Percentiles rank a stretch among this genome's conserved stretches.
Conservation (phyloP, 495 filamentous ascomycete genomes). For the Hypoxylon fragiforme region DNA sequence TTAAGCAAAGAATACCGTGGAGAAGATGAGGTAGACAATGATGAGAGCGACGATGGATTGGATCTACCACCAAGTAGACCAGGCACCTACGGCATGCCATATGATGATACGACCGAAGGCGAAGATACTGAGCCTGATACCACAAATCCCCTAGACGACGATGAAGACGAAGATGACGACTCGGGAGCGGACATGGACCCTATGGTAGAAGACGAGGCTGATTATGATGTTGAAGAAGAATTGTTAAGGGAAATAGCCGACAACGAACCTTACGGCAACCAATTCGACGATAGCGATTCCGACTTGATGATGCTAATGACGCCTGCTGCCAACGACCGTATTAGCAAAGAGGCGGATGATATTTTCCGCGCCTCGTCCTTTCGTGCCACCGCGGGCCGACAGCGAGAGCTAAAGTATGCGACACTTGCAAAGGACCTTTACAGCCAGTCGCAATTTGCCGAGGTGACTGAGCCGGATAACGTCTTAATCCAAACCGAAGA, state of each 20-base stretch:
- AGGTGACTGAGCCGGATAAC: constrained; percentile 52
- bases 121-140: constrained; percentile 34
- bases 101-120: constrained; percentile 36
- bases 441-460: constrained; percentile 47
- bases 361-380: constrained; percentile 50
- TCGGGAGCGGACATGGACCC: constrained; percentile 46
- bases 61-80: constrained; percentile 39
- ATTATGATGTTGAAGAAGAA: constrained; percentile 33
- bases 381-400: constrained; percentile 36
- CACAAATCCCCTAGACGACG: constrained; percentile 27
- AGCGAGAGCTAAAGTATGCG: constrained; percentile 49
- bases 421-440: constrained; percentile 57
- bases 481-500: constrained; percentile 61
- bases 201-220: constrained; percentile 37
- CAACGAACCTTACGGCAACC: constrained; percentile 17
- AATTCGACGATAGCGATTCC: constrained; percentile 38
- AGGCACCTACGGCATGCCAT: constrained; percentile 34
- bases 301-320: constrained; percentile 52
- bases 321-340: constrained; percentile 50
- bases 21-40: constrained; percentile 41
- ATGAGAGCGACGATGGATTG: constrained; percentile 25
- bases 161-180: constrained; percentile 39
- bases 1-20: constrained; percentile 42
- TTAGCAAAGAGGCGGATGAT: constrained; percentile 49
- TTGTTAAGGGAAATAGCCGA: constrained; percentile 33